phyloP scores from a whole-genome alignment of 78 protist genomes.

The Monocercomonoides exilis region DNA sequence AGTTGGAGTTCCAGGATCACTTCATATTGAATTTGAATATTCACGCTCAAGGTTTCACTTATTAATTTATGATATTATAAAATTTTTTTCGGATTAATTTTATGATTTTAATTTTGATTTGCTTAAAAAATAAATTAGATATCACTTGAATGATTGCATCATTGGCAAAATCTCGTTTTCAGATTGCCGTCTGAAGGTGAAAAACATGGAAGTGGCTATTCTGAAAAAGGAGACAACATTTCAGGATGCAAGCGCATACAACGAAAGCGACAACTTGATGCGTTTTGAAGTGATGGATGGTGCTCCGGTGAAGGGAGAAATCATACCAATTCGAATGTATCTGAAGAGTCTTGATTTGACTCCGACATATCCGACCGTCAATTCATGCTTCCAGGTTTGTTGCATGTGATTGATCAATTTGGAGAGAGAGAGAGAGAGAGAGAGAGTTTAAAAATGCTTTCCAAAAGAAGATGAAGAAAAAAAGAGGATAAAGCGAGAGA shows the following conservation, averaged over 20 bases:
- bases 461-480: too few relatives aligned
- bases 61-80: not conserved
- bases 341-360: slow-evolving; percentile 73
- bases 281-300: slow-evolving; percentile 98
- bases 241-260: not conserved
- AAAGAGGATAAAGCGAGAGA: too few relatives aligned
- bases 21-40: slow-evolving; percentile 96
- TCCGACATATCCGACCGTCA: slow-evolving; percentile 78
- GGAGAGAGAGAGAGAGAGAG: too few relatives aligned
- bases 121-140: slow-evolving; percentile 3
- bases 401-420: too few relatives aligned
- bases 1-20: slow-evolving; percentile 89
- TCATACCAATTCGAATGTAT: slow-evolving; percentile 90
- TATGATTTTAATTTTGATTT: slow-evolving; percentile 1
- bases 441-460: too few relatives aligned
- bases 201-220: slow-evolving; percentile 82
- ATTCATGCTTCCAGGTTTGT: slow-evolving; percentile 64
- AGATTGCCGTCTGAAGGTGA: slow-evolving; percentile 64
- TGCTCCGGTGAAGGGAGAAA: slow-evolving; percentile 76
- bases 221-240: slow-evolving; percentile 70
- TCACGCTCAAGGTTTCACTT: slow-evolving; percentile 62
- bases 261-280: slow-evolving; percentile 74
- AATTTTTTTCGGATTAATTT: not conserved
- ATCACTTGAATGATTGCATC: slow-evolving; percentile 74
- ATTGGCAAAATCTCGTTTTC: slow-evolving; percentile 82